Evolutionary conservation across 1,284 basidiomycete species (phyloP).

Genomic region (Irpex sp.): DNA sequence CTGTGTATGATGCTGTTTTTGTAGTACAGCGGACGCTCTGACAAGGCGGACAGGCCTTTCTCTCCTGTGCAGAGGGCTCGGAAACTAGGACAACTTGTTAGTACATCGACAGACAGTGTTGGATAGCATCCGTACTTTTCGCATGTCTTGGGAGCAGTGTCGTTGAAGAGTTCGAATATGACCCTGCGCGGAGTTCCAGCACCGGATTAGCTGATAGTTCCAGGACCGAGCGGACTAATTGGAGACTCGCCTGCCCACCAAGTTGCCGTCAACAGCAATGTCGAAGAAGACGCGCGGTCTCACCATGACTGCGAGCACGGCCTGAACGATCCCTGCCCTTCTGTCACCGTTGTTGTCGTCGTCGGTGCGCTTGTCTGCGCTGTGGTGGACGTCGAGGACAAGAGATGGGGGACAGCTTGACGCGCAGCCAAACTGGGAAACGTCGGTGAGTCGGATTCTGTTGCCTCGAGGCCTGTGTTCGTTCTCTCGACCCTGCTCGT

Average conservation of each 20-base stretch:
- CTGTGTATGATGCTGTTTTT: slow-evolving; percentile 78
- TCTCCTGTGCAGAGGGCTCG: slow-evolving; percentile 87
- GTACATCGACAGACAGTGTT: slow-evolving; percentile 1
- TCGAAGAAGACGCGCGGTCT: slow-evolving; percentile 70
- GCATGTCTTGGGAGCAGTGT: slow-evolving; percentile 75
- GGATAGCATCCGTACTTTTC: slow-evolving; percentile 67
- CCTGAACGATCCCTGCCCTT: background rate
- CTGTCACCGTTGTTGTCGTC: background rate
- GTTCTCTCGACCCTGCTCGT: background rate
- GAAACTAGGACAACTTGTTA: slow-evolving; percentile 51
- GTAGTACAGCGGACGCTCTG: slow-evolving; percentile 76
- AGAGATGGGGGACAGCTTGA: slow-evolving; percentile 7
- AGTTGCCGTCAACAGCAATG: slow-evolving; percentile 48
- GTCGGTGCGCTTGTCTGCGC: background rate
- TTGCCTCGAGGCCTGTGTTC: background rate
- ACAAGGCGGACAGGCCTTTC: slow-evolving; percentile 63
- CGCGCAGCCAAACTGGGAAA: slow-evolving; percentile 10
- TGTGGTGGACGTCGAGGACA: background rate
- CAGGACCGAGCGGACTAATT: slow-evolving; percentile 2
- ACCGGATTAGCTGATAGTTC: background rate
- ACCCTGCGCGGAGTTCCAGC: slow-evolving; percentile 37
- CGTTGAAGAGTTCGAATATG: slow-evolving; percentile 79
- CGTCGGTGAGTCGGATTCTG: slow-evolving; percentile 9
- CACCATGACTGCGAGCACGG: slow-evolving; percentile 28
- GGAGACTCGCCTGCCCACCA: slow-evolving; percentile 53